phyloP scores from a whole-genome alignment of 73 alveolate species.

The Symbiodinium natans region DNA sequence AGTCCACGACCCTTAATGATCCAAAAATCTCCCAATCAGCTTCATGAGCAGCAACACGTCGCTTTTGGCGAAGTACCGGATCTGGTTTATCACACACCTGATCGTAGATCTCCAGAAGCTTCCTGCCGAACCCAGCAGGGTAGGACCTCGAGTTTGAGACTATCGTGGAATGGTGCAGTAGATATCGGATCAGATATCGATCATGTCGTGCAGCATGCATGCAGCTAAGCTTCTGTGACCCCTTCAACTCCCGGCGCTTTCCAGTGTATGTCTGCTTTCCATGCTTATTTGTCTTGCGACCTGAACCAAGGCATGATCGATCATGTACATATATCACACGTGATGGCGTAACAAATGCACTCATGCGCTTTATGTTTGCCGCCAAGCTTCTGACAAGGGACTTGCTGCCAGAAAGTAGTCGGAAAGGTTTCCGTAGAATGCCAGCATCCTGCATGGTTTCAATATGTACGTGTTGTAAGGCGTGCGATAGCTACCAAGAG shows the following conservation, averaged over 20 bases:
- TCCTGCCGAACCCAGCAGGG: neutral
- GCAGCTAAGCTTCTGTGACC: neutral
- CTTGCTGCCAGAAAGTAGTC: no score
- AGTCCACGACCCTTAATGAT: neutral
- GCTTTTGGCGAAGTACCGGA: neutral
- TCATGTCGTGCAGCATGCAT: neutral
- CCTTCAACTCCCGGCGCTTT: neutral
- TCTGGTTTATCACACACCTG: neutral
- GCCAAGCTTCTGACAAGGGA: no score
- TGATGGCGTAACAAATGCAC: no score
- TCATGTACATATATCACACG: neutral
- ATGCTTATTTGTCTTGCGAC: neutral
- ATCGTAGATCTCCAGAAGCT: neutral
- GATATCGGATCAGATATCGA: no score
- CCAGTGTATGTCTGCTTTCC: neutral
- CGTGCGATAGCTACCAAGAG: neutral
- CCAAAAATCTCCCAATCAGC: neutral
- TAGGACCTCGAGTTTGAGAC: neutral
- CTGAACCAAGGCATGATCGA: neutral
- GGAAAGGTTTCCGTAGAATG: no score
- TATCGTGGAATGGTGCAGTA: neutral
- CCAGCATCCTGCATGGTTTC: neutral
- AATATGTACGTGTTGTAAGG: neutral
- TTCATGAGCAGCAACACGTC: no score
- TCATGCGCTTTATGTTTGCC: no score